Conservation (phyloP, 371 early-diverging fungal species). For the Mucor mucedo region DNA sequence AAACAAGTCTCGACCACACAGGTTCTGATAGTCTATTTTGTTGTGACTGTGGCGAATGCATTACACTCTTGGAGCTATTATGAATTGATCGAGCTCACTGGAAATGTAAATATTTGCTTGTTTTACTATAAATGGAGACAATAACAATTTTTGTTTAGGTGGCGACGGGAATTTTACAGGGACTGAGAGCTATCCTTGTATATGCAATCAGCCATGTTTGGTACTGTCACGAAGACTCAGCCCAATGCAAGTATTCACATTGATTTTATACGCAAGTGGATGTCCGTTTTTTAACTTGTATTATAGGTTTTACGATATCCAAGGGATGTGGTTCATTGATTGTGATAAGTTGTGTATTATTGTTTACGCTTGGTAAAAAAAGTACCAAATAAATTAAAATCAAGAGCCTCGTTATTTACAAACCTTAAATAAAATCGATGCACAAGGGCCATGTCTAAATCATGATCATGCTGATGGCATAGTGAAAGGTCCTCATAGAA, state of each 20-base stretch:
- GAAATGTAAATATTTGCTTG: conserved; percentile 42
- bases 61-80: conserved; percentile 56
- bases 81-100: conserved; percentile 53
- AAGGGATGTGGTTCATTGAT: conserved; percentile 50
- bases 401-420: neutral
- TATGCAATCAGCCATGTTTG: conserved; percentile 70
- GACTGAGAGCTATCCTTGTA: conserved; percentile 73
- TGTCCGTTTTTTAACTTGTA: neutral
- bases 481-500: too few relatives aligned
- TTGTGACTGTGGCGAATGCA: conserved; percentile 38
- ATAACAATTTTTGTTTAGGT: conserved; percentile 36
- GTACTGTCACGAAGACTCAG: conserved; percentile 67
- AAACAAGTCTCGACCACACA: conserved; percentile 6
- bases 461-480: too few relatives aligned
- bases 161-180: conserved; percentile 73
- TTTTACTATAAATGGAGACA: conserved; percentile 18
- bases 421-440: too few relatives aligned
- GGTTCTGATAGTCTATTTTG: conserved; percentile 35
- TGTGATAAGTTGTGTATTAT: conserved; percentile 56
- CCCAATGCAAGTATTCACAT: conserved; percentile 62
- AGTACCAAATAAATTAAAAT: neutral
- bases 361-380: conserved; percentile 38
- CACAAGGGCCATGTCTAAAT: too few relatives aligned
- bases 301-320: conserved; percentile 40
- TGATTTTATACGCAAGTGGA: neutral